Conservation (phyloP, 1,284 basidiomycete genomes). For the Boletus hoseneyae region DNA sequence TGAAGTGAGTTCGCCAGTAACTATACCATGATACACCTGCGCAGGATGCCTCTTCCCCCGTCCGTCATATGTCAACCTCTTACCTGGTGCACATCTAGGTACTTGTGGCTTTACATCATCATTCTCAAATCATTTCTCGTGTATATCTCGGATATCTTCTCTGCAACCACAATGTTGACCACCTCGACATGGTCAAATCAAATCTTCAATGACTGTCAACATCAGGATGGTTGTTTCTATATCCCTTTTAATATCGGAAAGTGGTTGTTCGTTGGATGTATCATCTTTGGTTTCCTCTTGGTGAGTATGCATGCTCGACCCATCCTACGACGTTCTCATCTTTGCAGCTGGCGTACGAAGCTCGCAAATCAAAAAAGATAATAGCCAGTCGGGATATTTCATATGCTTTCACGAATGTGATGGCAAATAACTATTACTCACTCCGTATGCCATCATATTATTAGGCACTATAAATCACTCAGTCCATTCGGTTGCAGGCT, state of each 20-base stretch:
- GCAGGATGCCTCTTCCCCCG: not conserved
- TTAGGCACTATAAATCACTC: not conserved
- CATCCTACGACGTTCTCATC: slow-evolving; percentile 2
- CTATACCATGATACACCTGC: not conserved
- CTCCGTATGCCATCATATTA: slow-evolving; percentile 57
- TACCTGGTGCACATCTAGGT: slow-evolving; percentile 47
- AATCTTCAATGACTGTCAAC: slow-evolving; percentile 75
- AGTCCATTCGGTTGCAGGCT: slow-evolving; percentile 47
- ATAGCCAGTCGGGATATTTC: slow-evolving; percentile 94
- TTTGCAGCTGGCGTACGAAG: slow-evolving; percentile 81
- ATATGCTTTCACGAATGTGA: slow-evolving; percentile 94
- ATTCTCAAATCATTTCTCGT: slow-evolving; percentile 95
- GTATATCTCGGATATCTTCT: slow-evolving; percentile 97
- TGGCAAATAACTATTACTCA: slow-evolving; percentile 95
- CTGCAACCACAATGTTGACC: slow-evolving; percentile 94
- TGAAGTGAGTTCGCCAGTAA: slow-evolving; percentile 58
- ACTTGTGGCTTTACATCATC: slow-evolving; percentile 87
- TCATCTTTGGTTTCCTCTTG: slow-evolving; percentile 94
- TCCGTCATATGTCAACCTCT: not conserved
- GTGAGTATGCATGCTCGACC: slow-evolving; percentile 43
- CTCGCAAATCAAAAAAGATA: slow-evolving; percentile 89
- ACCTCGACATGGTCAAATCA: slow-evolving; percentile 88
- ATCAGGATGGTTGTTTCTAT: slow-evolving; percentile 68
- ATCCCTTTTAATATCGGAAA: slow-evolving; percentile 89
- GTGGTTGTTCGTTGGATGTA: slow-evolving; percentile 97